phyloP scores from a whole-genome alignment of 148 eudicot genomes.

The Rhododendron ovatum region DNA sequence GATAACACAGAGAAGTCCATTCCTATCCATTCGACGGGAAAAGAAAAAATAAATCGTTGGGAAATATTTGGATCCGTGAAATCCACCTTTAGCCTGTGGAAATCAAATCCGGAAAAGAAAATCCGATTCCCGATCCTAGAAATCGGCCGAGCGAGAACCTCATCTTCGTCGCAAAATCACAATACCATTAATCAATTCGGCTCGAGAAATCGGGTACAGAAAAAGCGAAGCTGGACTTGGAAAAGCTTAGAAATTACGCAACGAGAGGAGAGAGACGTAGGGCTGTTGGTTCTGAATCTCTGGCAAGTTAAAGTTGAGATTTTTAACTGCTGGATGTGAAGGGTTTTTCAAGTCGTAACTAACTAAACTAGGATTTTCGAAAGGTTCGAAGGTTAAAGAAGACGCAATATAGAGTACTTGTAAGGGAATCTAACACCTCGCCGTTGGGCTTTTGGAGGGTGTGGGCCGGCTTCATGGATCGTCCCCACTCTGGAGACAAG shows the following conservation, averaged over 20 bases:
- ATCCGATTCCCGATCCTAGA: neutral
- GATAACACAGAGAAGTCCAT: conserved; percentile 21
- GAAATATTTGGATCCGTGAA: conserved; percentile 7
- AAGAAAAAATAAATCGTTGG: neutral
- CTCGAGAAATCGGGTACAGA: neutral
- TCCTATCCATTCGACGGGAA: conserved; percentile 28
- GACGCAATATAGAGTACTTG: neutral
- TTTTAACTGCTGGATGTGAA: neutral
- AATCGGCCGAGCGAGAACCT: neutral
- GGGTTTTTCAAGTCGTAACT: neutral
- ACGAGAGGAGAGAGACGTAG: neutral
- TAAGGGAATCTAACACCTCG: neutral
- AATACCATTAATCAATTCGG: neutral
- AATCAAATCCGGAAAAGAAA: conserved; percentile 11
- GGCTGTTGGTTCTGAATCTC: neutral
- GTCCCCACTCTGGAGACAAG: too few species aligned
- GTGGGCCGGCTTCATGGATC: too few species aligned
- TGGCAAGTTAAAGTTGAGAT: neutral
- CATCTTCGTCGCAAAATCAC: conserved; percentile 2
- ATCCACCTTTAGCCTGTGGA: conserved; percentile 6
- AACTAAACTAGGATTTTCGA: neutral
- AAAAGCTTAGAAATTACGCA: neutral
- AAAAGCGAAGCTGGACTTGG: neutral
- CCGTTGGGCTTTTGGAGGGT: neutral
- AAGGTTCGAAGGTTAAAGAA: neutral